Base-by-base conservation (phyloP, 805 yeast genomes). In the Candida vartiovaarae region DNA sequence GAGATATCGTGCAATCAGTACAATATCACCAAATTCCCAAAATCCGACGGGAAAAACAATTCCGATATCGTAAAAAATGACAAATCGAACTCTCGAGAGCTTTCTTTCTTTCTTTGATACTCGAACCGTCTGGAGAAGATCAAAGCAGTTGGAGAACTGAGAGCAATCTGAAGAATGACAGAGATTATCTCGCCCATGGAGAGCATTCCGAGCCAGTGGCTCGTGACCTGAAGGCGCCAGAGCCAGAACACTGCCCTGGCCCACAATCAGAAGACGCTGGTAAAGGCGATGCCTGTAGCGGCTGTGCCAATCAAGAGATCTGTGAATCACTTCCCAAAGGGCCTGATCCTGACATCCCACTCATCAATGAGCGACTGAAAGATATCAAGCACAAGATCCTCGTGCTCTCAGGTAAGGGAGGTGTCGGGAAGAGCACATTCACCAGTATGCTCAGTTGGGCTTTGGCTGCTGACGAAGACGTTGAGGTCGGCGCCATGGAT, bases 211-310 rank as follows among this genome's bases (percentile, higher is more conserved):
- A 52, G 25, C 55, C 56, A 5, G 41, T 48, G 37, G 40, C 43
- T 4, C 46, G 51, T 32, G 49, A 55, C 36, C 50, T 75, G 26
- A 68, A 71, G 43, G 86, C 81, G 1, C 89, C 93, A 1, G 95
- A 84, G 57, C 98, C 99, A 1, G 97, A 89, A 59, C 98, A 93
- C 63, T 93, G 99, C 67, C 99, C 99, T 0, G 99, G 99, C 1
- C 95, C 98, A 2, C 96, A 91, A 59, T 83, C 95, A 3, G 97
- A 89, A 53, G 65, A 67, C 42, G 99, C 99, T 2, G 99, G 99
- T 6, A 79, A 84, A 55, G 90, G 87, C 3, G 96, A 87, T 58
- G 95, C 98, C 9, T 93, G 99, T 60, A 74, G 68, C 7, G 96
- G 97, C 8, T 93, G 99, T 67, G 95, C 97, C 11, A 93, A 93